A percentile compares a stretch with the other conserved stretches of the same genome.
Evolutionary conservation across 108 stramenopile genomes (phyloP).

Genomic region (Pelagomonas calceolata): DNA sequence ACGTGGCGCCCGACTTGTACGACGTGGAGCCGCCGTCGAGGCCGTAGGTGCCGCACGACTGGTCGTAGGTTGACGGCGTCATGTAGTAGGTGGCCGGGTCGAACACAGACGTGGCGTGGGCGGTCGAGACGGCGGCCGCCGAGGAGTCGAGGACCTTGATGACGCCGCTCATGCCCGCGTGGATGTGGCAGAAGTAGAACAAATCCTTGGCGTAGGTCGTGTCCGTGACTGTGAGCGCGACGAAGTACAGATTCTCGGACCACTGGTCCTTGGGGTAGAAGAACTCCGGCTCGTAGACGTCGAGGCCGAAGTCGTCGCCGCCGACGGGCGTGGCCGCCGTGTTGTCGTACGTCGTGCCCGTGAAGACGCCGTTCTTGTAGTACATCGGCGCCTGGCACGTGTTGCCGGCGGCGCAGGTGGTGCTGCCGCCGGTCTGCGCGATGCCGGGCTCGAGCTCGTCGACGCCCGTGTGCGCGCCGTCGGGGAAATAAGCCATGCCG

Average conservation of each 20-base stretch:
- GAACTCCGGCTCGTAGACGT: slow-evolving; percentile 66
- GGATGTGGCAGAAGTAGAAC: slow-evolving; percentile 83
- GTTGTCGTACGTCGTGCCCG: slow-evolving; percentile 47
- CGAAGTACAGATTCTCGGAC: slow-evolving; percentile 48
- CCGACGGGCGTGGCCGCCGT: slow-evolving; percentile 9
- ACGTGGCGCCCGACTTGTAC: too few relatives aligned
- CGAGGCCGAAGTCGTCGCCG: slow-evolving; percentile 60
- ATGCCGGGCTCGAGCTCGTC: slow-evolving; percentile 71
- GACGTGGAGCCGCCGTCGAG: slow-evolving; percentile 26
- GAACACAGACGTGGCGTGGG: too few relatives aligned
- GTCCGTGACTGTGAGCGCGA: slow-evolving; percentile 45
- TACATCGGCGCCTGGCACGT: slow-evolving; percentile 73
- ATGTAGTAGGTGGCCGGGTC: slow-evolving; percentile 45
- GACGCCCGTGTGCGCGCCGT: slow-evolving; percentile 65
- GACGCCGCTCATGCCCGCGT: slow-evolving; percentile 53
- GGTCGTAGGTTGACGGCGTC: slow-evolving; percentile 34
- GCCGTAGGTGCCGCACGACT: slow-evolving; percentile 57
- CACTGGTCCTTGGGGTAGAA: slow-evolving; percentile 62
- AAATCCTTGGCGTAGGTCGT: slow-evolving; percentile 45
- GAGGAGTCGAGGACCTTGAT: slow-evolving; percentile 59
- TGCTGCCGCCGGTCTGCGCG: slow-evolving; percentile 21
- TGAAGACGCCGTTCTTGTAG: slow-evolving; percentile 45
- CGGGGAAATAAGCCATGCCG: slow-evolving; percentile 73
- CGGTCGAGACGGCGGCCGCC: slow-evolving; percentile 19
- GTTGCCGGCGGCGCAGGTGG: slow-evolving; percentile 27